A percentile compares a stretch with the other conserved stretches of the same genome.
These are phyloP conservation scores for Aspergillus ostianus DNA, from an alignment of 495 filamentous ascomycete genomes.

Conservation along the genomic window DNA sequence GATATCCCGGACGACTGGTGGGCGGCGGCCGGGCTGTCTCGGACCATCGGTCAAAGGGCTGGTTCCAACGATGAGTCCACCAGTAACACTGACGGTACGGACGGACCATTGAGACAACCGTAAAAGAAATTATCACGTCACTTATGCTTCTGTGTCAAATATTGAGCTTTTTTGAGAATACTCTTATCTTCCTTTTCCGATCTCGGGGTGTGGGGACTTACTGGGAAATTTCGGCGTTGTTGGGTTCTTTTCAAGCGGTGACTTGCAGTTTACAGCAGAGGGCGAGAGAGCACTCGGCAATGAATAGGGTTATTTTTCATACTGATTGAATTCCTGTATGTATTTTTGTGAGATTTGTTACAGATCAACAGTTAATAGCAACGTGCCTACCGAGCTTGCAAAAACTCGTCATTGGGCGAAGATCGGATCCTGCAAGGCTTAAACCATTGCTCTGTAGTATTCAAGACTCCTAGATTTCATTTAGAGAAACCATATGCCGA, in stretches of 20 bases:
- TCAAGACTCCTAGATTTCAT: not conserved
- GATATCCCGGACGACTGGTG: conserved; percentile 79
- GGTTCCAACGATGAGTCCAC: conserved; percentile 25
- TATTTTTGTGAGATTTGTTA: not conserved
- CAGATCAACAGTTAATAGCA: not conserved
- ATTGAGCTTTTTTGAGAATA: conserved; percentile 7
- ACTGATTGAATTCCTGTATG: not conserved
- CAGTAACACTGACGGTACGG: conserved; percentile 21
- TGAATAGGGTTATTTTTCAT: not conserved
- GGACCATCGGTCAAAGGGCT: conserved; percentile 43
- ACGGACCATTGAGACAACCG: conserved; percentile 19
- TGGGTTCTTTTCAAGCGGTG: conserved; percentile 3
- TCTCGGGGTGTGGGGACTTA: conserved; percentile 6
- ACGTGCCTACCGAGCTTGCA: not conserved
- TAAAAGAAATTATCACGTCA: conserved; percentile 6
- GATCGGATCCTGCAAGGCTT: not conserved
- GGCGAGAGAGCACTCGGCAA: conserved; percentile 1
- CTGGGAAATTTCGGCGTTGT: conserved; percentile 15
- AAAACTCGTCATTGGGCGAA: not conserved
- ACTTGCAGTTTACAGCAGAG: conserved; percentile 1
- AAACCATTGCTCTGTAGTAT: not conserved
- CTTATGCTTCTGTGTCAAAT: conserved; percentile 17
- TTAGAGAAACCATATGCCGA: too few relatives aligned
- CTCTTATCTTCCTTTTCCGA: conserved; percentile 5
- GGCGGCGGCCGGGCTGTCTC: conserved; percentile 66